phyloP scores from a whole-genome alignment of 2,329 filamentous ascomycete species.

The Chaetomium sp. region DNA sequence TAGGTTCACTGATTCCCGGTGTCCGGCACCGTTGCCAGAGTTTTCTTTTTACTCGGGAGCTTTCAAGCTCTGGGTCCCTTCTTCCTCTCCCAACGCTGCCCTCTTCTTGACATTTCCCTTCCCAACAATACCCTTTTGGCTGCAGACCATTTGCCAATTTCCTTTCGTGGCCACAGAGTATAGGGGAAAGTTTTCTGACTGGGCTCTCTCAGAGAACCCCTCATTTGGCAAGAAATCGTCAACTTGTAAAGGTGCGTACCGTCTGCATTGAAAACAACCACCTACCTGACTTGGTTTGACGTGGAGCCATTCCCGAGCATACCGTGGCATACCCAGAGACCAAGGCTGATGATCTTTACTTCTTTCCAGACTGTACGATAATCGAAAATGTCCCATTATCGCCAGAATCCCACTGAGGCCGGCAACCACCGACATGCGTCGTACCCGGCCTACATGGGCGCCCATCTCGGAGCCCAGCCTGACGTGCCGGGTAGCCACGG shows the following conservation, averaged over 20 bases:
- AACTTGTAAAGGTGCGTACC: constrained; percentile 3
- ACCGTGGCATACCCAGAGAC: not conserved
- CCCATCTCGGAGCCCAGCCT: constrained; percentile 22
- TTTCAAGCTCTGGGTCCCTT: not conserved
- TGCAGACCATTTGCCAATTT: not conserved
- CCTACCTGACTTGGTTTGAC: no score
- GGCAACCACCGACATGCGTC: constrained; percentile 21
- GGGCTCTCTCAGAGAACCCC: not conserved
- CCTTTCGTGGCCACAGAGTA: not conserved
- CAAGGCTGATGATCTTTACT: constrained; percentile 3
- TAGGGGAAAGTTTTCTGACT: no score
- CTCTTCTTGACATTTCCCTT: not conserved
- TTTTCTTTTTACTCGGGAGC: not conserved
- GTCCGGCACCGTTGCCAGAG: no score
- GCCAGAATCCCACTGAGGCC: constrained; percentile 16
- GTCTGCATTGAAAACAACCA: not conserved
- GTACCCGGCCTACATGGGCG: constrained; percentile 22
- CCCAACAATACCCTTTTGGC: not conserved
- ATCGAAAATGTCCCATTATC: constrained; percentile 25
- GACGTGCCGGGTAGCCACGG: constrained; percentile 20
- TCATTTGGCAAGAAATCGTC: not conserved
- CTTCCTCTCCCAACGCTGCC: not conserved
- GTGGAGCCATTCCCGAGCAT: no score
- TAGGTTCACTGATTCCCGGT: no score
- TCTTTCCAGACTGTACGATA: constrained; percentile 5